Base-by-base conservation (phyloP, 192 early-diverging fungal species). In the Umbelopsis ramanniana region DNA sequence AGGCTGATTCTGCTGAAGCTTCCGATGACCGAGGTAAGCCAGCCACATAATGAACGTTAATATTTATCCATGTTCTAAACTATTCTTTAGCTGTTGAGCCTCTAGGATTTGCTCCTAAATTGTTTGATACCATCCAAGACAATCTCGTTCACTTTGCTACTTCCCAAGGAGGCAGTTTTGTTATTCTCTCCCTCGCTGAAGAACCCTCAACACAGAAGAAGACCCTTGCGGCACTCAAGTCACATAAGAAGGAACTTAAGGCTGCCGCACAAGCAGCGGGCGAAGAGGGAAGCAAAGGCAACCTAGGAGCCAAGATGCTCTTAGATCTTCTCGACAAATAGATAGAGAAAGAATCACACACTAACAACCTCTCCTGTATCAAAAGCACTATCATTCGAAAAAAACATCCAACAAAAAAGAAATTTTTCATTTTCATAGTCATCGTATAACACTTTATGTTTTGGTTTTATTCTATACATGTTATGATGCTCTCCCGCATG, bases 221-320 rank as follows among this genome's bases (percentile, higher is more conserved):
- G 43, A 76, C 76, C 2, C 69, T 69, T n/a, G 79, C 87, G 57
- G 71, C 74, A 4, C 83, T 90, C 67, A 87, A 89, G 68, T 74
- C 85, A 15, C 84, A 88, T 29, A 87, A 86, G 72, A 83, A 86
- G 23, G 81, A 85, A 40, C 84, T 86, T 37, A 72, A 77, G 19
- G 79, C 81, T 19, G 78, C 77, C 3, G 83, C 75, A 24, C 74
- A 70, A 26, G 66, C 55, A 12, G 29, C 33, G 33, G 5, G 24
- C 29, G 69, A 55, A 15, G 55, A 72, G 23, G 40, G 40, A 12
- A 50, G 52, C 38, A 46, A 46, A 19, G 71, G 71, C 24, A 54
- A 55, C 45, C 21, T 57, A 23, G 69, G 48, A 54, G 72, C 76
- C 48, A 73, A 73, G 15, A 46, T 70, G 45, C 40, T 73, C 47